Percentiles rank a stretch among this genome's conserved stretches.
phyloP scores from a whole-genome alignment of 108 stramenopile genomes.

The Cyclostephanos invisitatus region DNA sequence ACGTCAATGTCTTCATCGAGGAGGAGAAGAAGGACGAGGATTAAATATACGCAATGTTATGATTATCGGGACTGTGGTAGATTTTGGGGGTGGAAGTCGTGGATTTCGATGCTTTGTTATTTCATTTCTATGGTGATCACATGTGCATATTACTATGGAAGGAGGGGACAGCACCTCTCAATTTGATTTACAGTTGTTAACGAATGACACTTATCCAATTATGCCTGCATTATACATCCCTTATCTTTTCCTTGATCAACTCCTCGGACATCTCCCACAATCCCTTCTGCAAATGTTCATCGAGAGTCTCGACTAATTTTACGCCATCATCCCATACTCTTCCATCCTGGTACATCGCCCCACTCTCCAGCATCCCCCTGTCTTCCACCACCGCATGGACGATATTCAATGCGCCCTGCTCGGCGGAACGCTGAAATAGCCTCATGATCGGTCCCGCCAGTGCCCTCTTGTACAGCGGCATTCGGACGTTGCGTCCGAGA shows the following conservation, averaged over 20 bases:
- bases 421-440: conserved; percentile 37
- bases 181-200: no score
- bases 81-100: no score
- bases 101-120: no score
- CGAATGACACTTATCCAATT: background rate
- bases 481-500: conserved; percentile 33
- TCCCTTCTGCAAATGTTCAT: conserved; percentile 31
- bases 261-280: conserved; percentile 51
- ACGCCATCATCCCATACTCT: conserved; percentile 32
- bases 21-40: conserved; percentile 59
- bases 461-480: conserved; percentile 22
- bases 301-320: conserved; percentile 11
- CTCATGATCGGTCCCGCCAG: conserved; percentile 34
- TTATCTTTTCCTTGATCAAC: conserved; percentile 31
- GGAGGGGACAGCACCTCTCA: background rate
- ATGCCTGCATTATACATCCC: background rate
- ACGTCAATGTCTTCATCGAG: conserved; percentile 60
- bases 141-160: no score
- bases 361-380: conserved; percentile 28
- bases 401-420: conserved; percentile 51
- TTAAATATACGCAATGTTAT: background rate
- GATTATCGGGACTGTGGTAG: background rate
- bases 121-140: background rate
- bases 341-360: conserved; percentile 50
- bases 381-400: conserved; percentile 35